Evolutionary conservation across 371 early-diverging fungal genomes (phyloP), one percentile per base, ranked within the genome.

Genomic region (Rhizopus arrhizus): DNA sequence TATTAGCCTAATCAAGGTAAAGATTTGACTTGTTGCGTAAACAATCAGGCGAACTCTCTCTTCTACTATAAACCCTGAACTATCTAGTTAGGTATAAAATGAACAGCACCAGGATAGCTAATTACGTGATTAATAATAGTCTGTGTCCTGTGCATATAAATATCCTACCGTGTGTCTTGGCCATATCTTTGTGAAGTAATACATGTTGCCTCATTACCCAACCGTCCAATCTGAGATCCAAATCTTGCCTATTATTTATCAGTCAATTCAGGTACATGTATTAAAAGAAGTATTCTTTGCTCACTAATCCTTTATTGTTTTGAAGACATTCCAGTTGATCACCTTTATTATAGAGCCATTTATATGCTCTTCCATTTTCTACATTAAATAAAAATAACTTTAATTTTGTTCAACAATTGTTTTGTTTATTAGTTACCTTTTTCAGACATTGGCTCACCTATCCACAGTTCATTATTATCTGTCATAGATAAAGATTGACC

Each of bases 381-480:
- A 16, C 9, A 22, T 32, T 45, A 11, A 38, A 33, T 28, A 31
- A 2, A 29, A 31, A 11, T 8, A 40, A 16, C 22, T 12, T n/a
- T 33, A 13, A 55, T 3, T 28, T 12, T 59, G 35, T 28, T 12
- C 29, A 6, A 9, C 6, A 36, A 35, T 15, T 46, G 15, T 35
- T 40, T 31, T 46, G 28, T 36, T 16, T 36, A 16, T 16, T 46
- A 4, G 53, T 28, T 53, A 74, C 80, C 80, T 70, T 68, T 55
- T n/a, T 71, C 70, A 13, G 73, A 70, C 70, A 80, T 64, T 5
- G 80, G 80, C 40, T 80, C 77, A 15, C 80, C 80, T 50, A 80
- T 55, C 80, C 77, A 80, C 8, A 80, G 50, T 4, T 65, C 64
- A 31, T 54, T 41, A 4, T 48, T 49, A 12, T 43, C 33, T 15